Evolutionary conservation across 1,139 yeast genomes (phyloP).

Genomic region (Sugiyamaella pinicola): DNA sequence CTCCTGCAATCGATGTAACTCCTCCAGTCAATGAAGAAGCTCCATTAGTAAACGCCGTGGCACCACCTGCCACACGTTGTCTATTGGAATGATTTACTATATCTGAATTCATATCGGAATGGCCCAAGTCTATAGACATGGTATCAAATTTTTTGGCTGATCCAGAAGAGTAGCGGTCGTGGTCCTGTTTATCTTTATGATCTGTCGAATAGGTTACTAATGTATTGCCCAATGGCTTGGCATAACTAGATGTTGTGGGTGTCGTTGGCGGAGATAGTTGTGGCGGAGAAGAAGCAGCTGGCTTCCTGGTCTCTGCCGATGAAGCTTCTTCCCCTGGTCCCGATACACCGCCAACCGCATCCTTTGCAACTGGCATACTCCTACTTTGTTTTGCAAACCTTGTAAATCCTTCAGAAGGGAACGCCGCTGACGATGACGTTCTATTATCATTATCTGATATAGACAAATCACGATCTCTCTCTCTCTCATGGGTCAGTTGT

Average conservation of each 20-base stretch:
- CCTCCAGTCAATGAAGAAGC: conserved; percentile 10
- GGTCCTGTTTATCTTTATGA: too few relatives aligned
- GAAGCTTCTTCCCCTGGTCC: neutral
- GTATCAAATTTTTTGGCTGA: conserved; percentile 2
- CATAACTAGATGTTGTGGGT: neutral
- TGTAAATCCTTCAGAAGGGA: conserved; percentile 21
- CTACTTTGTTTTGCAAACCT: neutral
- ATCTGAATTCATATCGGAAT: neutral
- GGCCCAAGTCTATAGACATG: conserved; percentile 8
- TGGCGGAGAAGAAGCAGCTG: too few relatives aligned
- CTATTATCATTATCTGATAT: conserved; percentile 3
- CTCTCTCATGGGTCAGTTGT: neutral
- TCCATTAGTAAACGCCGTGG: conserved; percentile 1
- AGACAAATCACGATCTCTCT: conserved; percentile 6
- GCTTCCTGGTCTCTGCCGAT: neutral
- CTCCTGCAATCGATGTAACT: conserved; percentile 9
- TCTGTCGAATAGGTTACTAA: conserved; percentile 22
- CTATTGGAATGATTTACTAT: neutral
- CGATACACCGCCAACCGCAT: neutral
- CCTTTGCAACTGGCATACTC: neutral
- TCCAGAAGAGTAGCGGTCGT: conserved; percentile 2
- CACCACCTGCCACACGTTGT: conserved; percentile 5
- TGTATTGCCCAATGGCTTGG: conserved; percentile 24
- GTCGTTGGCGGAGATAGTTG: too few relatives aligned
- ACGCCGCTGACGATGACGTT: conserved; percentile 4